Conservation (phyloP, 495 filamentous ascomycete genomes). For the Trichocladium antarcticum region DNA sequence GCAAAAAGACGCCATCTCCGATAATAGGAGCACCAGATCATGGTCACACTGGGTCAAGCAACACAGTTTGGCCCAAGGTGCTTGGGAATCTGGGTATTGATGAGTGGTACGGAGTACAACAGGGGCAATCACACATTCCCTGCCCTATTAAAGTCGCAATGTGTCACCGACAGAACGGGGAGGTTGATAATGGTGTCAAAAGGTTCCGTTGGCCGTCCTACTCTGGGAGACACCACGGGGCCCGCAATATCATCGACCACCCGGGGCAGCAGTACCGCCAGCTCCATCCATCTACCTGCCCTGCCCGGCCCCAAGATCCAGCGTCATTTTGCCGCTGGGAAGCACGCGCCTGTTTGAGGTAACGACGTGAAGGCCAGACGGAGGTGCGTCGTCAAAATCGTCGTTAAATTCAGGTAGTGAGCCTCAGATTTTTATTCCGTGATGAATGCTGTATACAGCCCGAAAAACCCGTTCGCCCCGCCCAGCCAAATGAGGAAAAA, state of each 20-base stretch:
- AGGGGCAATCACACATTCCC: no score
- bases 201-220: constrained; percentile 3
- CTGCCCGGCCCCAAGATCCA: not conserved
- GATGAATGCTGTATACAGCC: constrained; percentile 37
- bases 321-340: not conserved
- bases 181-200: not conserved
- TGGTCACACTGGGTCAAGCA: no score
- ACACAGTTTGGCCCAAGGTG: no score
- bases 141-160: not conserved
- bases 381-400: constrained; percentile 21
- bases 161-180: not conserved
- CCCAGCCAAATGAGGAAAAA: constrained; percentile 33
- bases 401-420: constrained; percentile 30
- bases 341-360: not conserved
- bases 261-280: not conserved
- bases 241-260: not conserved
- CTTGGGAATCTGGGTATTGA: no score
- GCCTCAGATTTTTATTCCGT: constrained; percentile 27
- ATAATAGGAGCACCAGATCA: no score
- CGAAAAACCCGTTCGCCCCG: constrained; percentile 36
- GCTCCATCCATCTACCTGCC: constrained; percentile 1
- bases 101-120: no score
- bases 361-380: constrained; percentile 9
- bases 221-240: not conserved
- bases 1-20: no score